A percentile compares a stretch with the other conserved stretches of the same genome.
Conservation (phyloP, 2,329 filamentous ascomycete species). For the Cercospora zeina region DNA sequence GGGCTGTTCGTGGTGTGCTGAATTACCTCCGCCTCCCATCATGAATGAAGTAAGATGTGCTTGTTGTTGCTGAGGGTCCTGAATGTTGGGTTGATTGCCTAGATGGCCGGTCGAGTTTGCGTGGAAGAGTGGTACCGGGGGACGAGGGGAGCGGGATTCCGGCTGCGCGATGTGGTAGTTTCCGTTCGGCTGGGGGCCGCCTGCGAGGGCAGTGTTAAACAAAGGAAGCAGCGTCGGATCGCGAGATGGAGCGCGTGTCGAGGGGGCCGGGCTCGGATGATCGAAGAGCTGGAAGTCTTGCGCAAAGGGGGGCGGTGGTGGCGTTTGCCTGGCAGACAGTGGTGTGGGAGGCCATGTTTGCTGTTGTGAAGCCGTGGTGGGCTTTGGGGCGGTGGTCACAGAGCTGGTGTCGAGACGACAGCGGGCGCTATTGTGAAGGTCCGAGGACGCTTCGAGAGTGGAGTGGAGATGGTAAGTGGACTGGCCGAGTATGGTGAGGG, state of each 20-base stretch:
- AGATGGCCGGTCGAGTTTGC: conserved; percentile 44
- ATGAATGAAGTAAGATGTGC: conserved; percentile 41
- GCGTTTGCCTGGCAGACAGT: conserved; percentile 53
- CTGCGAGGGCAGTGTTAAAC: conserved; percentile 53
- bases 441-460: conserved; percentile 37
- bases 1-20: conserved; percentile 14
- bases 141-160: conserved; percentile 45
- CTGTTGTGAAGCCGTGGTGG: conserved; percentile 74
- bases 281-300: conserved; percentile 79
- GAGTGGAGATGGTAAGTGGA: conserved; percentile 29
- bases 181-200: conserved; percentile 67
- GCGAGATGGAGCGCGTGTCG: conserved; percentile 54
- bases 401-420: conserved; percentile 48
- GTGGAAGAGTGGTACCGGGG: conserved; percentile 71
- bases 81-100: conserved; percentile 34
- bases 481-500: conserved; percentile 38
- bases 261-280: conserved; percentile 45
- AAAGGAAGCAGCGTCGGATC: conserved; percentile 57
- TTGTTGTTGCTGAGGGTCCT: conserved; percentile 45
- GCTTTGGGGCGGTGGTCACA: conserved; percentile 68
- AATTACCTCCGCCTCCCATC: conserved; percentile 60
- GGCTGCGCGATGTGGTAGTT: conserved; percentile 43
- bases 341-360: conserved; percentile 76
- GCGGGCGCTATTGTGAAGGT: conserved; percentile 40
- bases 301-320: conserved; percentile 47